Conservation (phyloP, 345 rosid genomes). For the Linum usitatissimum region DNA sequence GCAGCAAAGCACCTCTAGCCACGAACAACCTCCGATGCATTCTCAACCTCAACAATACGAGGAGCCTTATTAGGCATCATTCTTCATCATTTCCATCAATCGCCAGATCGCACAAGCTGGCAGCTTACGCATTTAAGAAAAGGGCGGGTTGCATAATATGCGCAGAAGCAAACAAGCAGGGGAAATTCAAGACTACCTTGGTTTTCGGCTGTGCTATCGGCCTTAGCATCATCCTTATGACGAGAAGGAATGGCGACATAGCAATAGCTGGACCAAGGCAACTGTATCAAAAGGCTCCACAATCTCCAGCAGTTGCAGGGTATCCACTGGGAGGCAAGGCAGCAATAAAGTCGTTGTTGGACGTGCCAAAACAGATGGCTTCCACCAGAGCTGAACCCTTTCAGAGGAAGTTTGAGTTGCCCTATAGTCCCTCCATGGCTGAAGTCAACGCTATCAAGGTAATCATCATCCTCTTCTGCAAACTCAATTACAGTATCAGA, state of each 20-base stretch:
- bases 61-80: no score
- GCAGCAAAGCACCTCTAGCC: no score
- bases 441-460: slow-evolving; percentile 41
- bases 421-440: slow-evolving; percentile 29
- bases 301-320: slow-evolving; percentile 15
- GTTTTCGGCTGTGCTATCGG: slow-evolving; percentile 45
- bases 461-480: background rate
- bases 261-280: slow-evolving; percentile 40
- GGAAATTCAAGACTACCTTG: slow-evolving; percentile 28
- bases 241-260: slow-evolving; percentile 19
- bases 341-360: slow-evolving; percentile 49
- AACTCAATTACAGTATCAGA: background rate
- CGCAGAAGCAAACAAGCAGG: slow-evolving; percentile 19
- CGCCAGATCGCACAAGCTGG: no score
- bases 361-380: slow-evolving; percentile 32
- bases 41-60: no score
- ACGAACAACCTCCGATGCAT: no score
- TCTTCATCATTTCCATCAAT: no score
- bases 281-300: slow-evolving; percentile 31
- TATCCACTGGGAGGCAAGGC: slow-evolving; percentile 28
- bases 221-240: slow-evolving; percentile 28
- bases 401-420: slow-evolving; percentile 14
- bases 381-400: slow-evolving; percentile 23
- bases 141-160: slow-evolving; percentile 7
- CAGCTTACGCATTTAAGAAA: slow-evolving; percentile 1